A percentile compares a stretch with the other conserved stretches of the same genome.
Evolutionary conservation across 306 rosid genomes (phyloP).

Genomic region (Rosa lucieae): DNA sequence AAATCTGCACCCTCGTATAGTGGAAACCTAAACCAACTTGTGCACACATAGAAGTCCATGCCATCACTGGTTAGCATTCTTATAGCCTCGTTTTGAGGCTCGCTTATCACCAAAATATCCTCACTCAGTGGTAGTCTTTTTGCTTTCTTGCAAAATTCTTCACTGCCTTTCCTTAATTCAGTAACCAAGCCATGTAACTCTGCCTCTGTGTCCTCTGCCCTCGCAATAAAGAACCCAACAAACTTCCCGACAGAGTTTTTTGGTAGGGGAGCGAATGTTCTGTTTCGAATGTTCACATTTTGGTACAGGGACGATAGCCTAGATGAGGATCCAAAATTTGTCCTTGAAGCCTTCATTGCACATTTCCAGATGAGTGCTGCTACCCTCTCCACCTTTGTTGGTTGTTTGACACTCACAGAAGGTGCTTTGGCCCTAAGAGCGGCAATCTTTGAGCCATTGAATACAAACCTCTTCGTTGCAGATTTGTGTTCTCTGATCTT

Average conservation of each 20-base stretch:
- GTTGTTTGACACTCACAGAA: slow-evolving; percentile 6
- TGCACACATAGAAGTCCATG: slow-evolving; percentile 1
- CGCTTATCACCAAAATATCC: not conserved
- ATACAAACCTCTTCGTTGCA: slow-evolving; percentile 31
- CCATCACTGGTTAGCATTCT: not conserved
- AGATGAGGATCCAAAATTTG: not conserved
- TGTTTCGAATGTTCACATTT: too few relatives aligned
- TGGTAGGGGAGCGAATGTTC: slow-evolving; percentile 32
- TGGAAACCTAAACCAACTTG: slow-evolving; percentile 25
- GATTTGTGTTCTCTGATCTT: not conserved
- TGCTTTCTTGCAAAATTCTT: slow-evolving; percentile 8
- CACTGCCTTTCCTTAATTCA: slow-evolving; percentile 25
- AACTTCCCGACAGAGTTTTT: slow-evolving; percentile 35
- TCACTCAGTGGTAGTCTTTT: not conserved
- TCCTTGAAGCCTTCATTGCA: slow-evolving; percentile 16
- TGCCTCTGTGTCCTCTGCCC: not conserved
- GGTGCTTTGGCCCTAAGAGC: slow-evolving; percentile 24
- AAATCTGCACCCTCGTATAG: slow-evolving; percentile 24
- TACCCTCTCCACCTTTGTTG: slow-evolving; percentile 38
- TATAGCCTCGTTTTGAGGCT: not conserved
- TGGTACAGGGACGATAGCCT: slow-evolving; percentile 5
- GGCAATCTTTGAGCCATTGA: slow-evolving; percentile 25
- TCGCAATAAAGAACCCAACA: slow-evolving; percentile 9
- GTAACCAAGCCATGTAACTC: slow-evolving; percentile 17
- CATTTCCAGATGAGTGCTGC: slow-evolving; percentile 41